Evolutionary conservation across 2,329 filamentous ascomycete genomes (phyloP), one percentile per base, ranked within the genome.

Genomic region (Dichotomopilus funicola): DNA sequence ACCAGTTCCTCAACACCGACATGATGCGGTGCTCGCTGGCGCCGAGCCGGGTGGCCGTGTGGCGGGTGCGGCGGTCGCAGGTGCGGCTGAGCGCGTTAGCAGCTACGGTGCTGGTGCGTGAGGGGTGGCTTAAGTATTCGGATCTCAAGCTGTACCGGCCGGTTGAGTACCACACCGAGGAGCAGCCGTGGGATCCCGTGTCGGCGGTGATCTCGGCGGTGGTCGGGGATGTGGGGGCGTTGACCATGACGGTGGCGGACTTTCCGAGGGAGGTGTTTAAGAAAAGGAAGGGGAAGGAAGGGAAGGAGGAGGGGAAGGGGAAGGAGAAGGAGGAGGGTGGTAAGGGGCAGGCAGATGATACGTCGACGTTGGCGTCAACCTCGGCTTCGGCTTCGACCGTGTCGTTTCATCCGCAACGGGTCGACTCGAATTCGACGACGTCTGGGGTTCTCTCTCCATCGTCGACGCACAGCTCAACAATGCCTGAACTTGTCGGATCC

Each of bases 211-310:
- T 89, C 0, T 82, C 83, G 45, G 89, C 91, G 0, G 72, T 96
- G 0, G 75, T 95, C n/a, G 87, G 88, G 5, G 92, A 91, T n/a
- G 76, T 94, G 47, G 85, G 87, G 33, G 87, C 81, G 41, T 85
- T 96, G 55, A 82, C 88, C 64, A 87, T 95, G 80, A 89, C 89
- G 1, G 78, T 95, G 42, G 88, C 88, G 1, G 90, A 95, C 65
- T 79, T 86, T 62, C 82, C 82, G 2, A 71, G 78, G 13, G 78
- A 82, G 56, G 68, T 84, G 5, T 81, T 83, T 68, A 78, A 75
- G 59, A 63, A 49, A 31, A 48, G 51, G 2, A 49, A 63, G 42
- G 50, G 63, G 58, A 53, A 60, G 55, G 50, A 64, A 51, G 56
- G 62, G 50, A 54, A 59, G 46, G 37, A 38, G 37, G 31, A 44